phyloP scores from a whole-genome alignment of 805 yeast species.

The Metschnikowia kunwiensis region DNA sequence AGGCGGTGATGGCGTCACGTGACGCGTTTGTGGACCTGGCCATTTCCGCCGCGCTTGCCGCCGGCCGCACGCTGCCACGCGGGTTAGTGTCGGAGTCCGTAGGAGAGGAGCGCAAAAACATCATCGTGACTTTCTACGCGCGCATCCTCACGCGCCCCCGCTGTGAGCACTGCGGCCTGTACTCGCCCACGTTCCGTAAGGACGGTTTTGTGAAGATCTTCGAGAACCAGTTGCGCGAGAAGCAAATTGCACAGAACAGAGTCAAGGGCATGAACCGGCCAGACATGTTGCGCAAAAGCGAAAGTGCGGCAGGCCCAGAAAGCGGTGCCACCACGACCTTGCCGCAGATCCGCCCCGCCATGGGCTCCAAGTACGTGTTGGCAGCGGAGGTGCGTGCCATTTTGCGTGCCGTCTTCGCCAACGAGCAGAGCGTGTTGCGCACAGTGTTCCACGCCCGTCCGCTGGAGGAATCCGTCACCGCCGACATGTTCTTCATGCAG shows the following conservation, averaged over 20 bases:
- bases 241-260: conserved; percentile 77
- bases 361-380: conserved; percentile 80
- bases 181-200: conserved; percentile 88
- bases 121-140: conserved; percentile 72
- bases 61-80: conserved; percentile 62
- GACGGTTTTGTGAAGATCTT: conserved; percentile 93
- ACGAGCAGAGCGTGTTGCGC: conserved; percentile 66
- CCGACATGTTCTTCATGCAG: conserved; percentile 89
- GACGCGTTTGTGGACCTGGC: conserved; percentile 67
- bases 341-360: conserved; percentile 47
- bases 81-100: conserved; percentile 85
- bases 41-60: conserved; percentile 69
- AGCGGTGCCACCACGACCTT: neutral
- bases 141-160: conserved; percentile 71
- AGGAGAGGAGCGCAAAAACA: conserved; percentile 76
- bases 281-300: conserved; percentile 52
- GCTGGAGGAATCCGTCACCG: conserved; percentile 44
- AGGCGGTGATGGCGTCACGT: conserved; percentile 55
- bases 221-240: conserved; percentile 79
- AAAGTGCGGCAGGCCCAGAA: conserved; percentile 20
- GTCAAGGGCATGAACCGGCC: conserved; percentile 75
- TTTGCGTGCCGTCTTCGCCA: conserved; percentile 67
- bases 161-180: conserved; percentile 96
- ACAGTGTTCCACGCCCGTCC: conserved; percentile 85
- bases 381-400: conserved; percentile 85